Evolutionary conservation across 345 rosid species (phyloP).

Genomic region (Eucalyptus lansdowneana): DNA sequence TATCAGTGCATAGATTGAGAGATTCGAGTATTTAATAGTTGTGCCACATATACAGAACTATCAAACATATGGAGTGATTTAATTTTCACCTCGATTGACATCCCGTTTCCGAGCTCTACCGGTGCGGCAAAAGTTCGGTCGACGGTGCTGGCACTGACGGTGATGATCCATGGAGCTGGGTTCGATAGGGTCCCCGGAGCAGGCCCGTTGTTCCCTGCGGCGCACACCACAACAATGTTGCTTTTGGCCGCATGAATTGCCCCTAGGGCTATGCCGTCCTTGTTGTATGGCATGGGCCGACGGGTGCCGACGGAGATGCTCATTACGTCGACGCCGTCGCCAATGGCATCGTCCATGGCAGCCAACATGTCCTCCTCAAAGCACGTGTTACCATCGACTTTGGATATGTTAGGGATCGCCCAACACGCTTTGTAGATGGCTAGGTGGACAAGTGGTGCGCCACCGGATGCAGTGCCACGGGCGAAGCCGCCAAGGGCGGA

Average conservation of each 20-base stretch:
- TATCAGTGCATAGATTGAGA: no score
- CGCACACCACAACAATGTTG: constrained; percentile 47
- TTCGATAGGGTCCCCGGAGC: constrained; percentile 44
- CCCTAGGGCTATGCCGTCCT: constrained; percentile 50
- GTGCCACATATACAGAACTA: background rate
- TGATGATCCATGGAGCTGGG: constrained; percentile 68
- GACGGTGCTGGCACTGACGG: constrained; percentile 73
- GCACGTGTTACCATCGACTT: constrained; percentile 38
- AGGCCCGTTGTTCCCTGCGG: constrained; percentile 79
- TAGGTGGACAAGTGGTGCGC: constrained; percentile 66
- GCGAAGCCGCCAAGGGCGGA: constrained; percentile 61
- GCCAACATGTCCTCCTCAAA: constrained; percentile 61
- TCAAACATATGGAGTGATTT: background rate
- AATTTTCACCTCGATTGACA: constrained; percentile 24
- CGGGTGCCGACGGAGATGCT: constrained; percentile 50
- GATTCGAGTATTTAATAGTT: background rate
- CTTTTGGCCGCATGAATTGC: constrained; percentile 51
- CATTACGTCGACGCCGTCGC: constrained; percentile 63
- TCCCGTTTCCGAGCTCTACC: constrained; percentile 55
- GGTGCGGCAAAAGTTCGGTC: constrained; percentile 46
- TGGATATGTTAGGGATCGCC: constrained; percentile 41
- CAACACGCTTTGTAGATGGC: constrained; percentile 85
- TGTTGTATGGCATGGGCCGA: background rate
- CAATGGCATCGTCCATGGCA: constrained; percentile 75
- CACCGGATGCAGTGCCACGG: constrained; percentile 57